phyloP scores from a whole-genome alignment of 805 yeast genomes.

The Starmerella riodocensis region DNA sequence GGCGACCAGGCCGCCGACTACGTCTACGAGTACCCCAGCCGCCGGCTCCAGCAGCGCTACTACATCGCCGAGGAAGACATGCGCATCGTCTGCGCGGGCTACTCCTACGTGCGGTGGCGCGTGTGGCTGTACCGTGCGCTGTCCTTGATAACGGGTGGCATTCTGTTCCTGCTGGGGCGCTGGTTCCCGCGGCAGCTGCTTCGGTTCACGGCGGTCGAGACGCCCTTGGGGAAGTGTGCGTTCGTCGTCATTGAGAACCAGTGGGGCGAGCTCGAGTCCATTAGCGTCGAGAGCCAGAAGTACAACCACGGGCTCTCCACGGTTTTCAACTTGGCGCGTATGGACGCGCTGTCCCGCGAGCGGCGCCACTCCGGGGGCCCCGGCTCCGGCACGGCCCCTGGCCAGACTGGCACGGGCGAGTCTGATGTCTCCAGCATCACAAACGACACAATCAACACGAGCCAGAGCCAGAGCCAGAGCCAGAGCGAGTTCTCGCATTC shows the following conservation, averaged over 20 bases:
- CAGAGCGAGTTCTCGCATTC: not conserved
- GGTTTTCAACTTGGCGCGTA: slow-evolving; percentile 33
- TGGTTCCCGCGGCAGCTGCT: slow-evolving; percentile 80
- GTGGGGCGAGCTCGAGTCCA: slow-evolving; percentile 66
- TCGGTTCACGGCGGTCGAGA: slow-evolving; percentile 24
- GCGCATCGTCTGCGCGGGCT: slow-evolving; percentile 90
- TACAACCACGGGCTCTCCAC: slow-evolving; percentile 63
- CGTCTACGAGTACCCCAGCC: slow-evolving; percentile 16
- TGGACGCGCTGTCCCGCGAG: slow-evolving; percentile 5
- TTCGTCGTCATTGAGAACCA: slow-evolving; percentile 93
- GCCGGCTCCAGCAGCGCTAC: slow-evolving; percentile 49
- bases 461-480: not conserved
- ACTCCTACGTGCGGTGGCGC: slow-evolving; percentile 40
- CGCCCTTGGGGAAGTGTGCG: slow-evolving; percentile 69
- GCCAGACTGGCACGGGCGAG: too few species aligned
- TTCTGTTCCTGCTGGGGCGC: slow-evolving; percentile 56
- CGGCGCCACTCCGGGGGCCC: too few species aligned
- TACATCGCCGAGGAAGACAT: slow-evolving; percentile 93
- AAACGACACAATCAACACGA: too few species aligned
- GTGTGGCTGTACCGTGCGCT: slow-evolving; percentile 38
- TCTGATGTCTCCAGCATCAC: too few species aligned
- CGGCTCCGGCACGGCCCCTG: too few species aligned
- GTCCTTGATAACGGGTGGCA: slow-evolving; percentile 52
- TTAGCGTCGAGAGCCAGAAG: slow-evolving; percentile 42
- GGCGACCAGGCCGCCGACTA: not conserved